Evolutionary conservation across 2,329 filamentous ascomycete species (phyloP).

Genomic region (Arthrobotrys pseudoclavata): DNA sequence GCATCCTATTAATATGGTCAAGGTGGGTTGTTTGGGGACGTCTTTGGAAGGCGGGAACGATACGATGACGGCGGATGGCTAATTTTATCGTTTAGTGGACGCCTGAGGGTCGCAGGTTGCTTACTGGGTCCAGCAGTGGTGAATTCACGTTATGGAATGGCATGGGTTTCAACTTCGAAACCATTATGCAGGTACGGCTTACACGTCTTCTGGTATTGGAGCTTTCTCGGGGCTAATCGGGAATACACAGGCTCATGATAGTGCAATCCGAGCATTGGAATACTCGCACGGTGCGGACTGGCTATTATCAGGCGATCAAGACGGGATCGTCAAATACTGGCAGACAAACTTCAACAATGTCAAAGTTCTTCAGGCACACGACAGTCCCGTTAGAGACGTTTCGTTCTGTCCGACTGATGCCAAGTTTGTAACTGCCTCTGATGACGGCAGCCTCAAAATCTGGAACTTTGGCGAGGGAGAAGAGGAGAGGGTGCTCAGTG

Average conservation of each 20-base stretch:
- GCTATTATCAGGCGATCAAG: slow-evolving; percentile 94
- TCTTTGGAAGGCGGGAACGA: neutral
- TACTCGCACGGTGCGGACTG: slow-evolving; percentile 98
- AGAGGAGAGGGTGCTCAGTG: slow-evolving; percentile 85
- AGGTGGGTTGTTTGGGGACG: slow-evolving; percentile 56
- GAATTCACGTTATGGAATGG: slow-evolving; percentile 99
- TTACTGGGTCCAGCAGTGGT: slow-evolving; percentile 95
- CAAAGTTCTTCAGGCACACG: slow-evolving; percentile 90
- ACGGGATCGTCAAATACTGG: slow-evolving; percentile 97
- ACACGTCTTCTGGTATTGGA: slow-evolving; percentile 57
- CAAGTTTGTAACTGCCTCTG: slow-evolving; percentile 95
- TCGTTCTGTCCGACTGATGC: slow-evolving; percentile 93
- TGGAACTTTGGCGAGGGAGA: slow-evolving; percentile 92
- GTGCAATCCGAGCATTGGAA: slow-evolving; percentile 82
- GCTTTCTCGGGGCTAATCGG: neutral
- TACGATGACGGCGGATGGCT: neutral
- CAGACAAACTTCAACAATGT: slow-evolving; percentile 99
- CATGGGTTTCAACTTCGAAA: slow-evolving; percentile 99
- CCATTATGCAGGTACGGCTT: slow-evolving; percentile 82
- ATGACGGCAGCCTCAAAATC: slow-evolving; percentile 93
- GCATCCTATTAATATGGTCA: slow-evolving; percentile 93
- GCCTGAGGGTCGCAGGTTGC: slow-evolving; percentile 88
- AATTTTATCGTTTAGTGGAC: slow-evolving; percentile 77
- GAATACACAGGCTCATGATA: slow-evolving; percentile 78
- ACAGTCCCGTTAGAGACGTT: slow-evolving; percentile 88